Base-by-base conservation (phyloP, 2,329 filamentous ascomycete genomes). In the Alternaria triticimaculans region DNA sequence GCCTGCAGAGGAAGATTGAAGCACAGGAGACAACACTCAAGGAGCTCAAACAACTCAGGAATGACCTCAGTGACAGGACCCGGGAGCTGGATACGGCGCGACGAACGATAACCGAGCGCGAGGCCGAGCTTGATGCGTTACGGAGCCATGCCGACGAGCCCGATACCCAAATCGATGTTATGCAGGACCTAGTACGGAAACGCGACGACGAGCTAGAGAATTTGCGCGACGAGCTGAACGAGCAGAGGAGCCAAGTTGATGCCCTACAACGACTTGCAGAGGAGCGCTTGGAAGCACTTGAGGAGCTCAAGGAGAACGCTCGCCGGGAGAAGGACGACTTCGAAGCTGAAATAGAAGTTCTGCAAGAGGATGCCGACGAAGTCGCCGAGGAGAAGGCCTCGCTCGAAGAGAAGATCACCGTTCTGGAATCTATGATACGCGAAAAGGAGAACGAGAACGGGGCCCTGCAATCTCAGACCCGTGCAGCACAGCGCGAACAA, bases 401-500 rank as follows among this genome's bases (percentile, higher is more conserved):
- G 45, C 80, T 91, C 1, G 87, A 92, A 71, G 83, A 87, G 56
- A 87, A 87, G 62, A 84, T 87, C 5, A 80, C 82, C 10, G 63
- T 77, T 7, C 72, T 81, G 6, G 77, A 80, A 59, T 70, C 71
- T 3, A 70, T 74, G 66, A 65, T 76, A n/a, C 75, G 78, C 12
- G 80, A 83, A 12, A 82, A 82, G 64, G 76, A 76, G 44, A 70
- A 50, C 43, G 65, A 75, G 55, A 67, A 60, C 55, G 55, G 58
- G 4, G 61, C 66, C 10, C 41, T 69, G 3, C 72, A 74, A 20
- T 68, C 69, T 6, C 69, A 75, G 58, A 69, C 70, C 25, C 88
- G 87, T 64, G 86, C 88, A 71, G 87, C 87, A 20, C 89, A 91
- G 77, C 83, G 88, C 12, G 87, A 90, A 72, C 68, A 75, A 55